Evolutionary conservation across 2,329 filamentous ascomycete genomes (phyloP).

Genomic region (Fusarium sacchari): DNA sequence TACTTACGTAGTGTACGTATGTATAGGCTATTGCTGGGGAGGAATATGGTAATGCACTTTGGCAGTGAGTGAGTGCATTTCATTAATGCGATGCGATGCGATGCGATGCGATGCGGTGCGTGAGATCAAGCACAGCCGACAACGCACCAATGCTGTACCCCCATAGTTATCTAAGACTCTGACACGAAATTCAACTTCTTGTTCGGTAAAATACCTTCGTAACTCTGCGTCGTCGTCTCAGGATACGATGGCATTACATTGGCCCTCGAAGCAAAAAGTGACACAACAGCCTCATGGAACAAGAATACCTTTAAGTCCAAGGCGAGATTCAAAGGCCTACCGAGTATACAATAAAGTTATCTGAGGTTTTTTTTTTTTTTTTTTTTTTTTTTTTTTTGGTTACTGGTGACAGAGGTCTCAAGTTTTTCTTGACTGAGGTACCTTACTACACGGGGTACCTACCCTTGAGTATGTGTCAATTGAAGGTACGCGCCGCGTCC

Average conservation of each 20-base stretch:
- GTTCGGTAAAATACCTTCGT: neutral
- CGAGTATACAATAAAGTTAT: neutral
- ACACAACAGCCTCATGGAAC: neutral
- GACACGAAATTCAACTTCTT: constrained; percentile 1
- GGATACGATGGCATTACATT: constrained; percentile 8
- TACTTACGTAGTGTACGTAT: neutral
- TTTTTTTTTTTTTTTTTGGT: no score
- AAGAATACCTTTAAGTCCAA: neutral
- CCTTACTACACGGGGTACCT: neutral
- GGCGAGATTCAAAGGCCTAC: neutral
- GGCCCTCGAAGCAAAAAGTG: neutral
- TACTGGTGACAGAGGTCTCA: neutral
- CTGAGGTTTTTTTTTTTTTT: no score
- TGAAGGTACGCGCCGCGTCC: constrained; percentile 34
- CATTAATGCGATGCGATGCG: neutral
- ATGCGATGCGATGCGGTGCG: constrained; percentile 21
- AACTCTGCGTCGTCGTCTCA: neutral
- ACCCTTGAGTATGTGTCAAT: constrained; percentile 4
- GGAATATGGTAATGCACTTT: constrained; percentile 20
- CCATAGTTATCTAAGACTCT: constrained; percentile 3
- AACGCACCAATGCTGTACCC: constrained; percentile 17
- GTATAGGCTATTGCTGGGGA: constrained; percentile 18
- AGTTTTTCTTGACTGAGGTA: neutral
- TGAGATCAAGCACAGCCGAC: constrained; percentile 31
- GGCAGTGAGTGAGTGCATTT: constrained; percentile 3